Evolutionary conservation across 2,329 filamentous ascomycete genomes (phyloP).

Genomic region (Chrysoporthe cubensis): DNA sequence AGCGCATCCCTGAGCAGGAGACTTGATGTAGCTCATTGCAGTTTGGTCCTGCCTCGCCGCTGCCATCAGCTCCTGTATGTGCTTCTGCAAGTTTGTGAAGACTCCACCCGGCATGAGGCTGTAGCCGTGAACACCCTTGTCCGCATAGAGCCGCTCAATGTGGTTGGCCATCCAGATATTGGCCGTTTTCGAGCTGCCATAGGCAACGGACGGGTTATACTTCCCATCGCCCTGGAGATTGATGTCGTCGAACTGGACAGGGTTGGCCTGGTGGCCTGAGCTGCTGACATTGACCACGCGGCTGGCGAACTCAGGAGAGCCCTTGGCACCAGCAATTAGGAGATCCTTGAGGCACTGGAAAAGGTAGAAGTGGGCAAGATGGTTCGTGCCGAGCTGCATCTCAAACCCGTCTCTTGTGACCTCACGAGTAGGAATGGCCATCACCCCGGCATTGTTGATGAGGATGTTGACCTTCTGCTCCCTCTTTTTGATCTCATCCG

Average conservation of each 20-base stretch:
- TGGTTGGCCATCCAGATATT: conserved; percentile 52
- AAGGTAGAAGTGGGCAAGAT: conserved; percentile 57
- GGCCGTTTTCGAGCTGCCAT: conserved; percentile 50
- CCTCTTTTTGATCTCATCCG: conserved; percentile 36
- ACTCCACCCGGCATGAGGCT: conserved; percentile 51
- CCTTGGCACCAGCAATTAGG: conserved; percentile 44
- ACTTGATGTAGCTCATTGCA: conserved; percentile 36
- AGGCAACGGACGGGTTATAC: conserved; percentile 43
- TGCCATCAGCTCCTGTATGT: conserved; percentile 33
- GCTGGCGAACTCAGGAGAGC: conserved; percentile 40
- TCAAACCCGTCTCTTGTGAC: conserved; percentile 52
- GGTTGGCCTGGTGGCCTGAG: conserved; percentile 42
- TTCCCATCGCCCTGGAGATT: conserved; percentile 38
- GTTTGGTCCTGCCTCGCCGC: conserved; percentile 24
- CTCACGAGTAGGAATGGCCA: conserved; percentile 39
- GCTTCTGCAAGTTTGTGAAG: conserved; percentile 35
- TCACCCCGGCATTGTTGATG: conserved; percentile 51
- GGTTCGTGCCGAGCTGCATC: conserved; percentile 54
- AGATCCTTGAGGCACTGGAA: conserved; percentile 51
- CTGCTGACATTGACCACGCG: conserved; percentile 51
- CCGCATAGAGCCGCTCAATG: conserved; percentile 49
- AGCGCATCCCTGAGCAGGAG: conserved; percentile 46
- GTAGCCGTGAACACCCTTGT: conserved; percentile 44
- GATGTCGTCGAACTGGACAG: conserved; percentile 44
- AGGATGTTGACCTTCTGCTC: conserved; percentile 36